These are phyloP conservation scores for Cytospora piceicola DNA, from an alignment of 2,329 filamentous ascomycete genomes.

Conservation along the genomic window DNA sequence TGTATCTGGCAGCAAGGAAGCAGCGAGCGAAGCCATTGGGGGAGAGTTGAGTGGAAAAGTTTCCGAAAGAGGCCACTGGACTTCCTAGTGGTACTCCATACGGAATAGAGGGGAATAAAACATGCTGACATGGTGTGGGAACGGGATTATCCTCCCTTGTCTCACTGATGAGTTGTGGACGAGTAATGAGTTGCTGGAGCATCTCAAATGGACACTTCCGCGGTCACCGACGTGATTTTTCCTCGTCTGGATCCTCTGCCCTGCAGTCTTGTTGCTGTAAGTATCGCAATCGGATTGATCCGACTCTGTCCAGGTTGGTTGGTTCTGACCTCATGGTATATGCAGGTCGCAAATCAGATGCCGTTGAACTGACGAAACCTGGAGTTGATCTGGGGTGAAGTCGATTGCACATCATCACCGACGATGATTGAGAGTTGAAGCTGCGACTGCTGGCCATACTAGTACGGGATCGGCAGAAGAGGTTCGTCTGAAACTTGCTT, in stretches of 20 bases:
- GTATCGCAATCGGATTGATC: no score
- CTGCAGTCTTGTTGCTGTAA: no score
- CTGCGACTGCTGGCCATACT: neutral
- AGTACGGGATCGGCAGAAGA: neutral
- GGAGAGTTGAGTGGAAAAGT: no score
- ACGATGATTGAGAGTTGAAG: neutral
- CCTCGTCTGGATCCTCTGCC: neutral
- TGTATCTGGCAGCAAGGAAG: no score
- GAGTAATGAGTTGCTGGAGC: neutral
- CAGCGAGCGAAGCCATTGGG: no score
- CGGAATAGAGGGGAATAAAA: no score
- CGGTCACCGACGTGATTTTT: neutral
- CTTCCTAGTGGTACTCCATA: no score
- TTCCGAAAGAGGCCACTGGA: no score
- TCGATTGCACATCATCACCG: neutral
- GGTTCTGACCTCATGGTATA: neutral
- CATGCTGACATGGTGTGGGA: neutral
- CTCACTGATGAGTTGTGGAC: neutral
- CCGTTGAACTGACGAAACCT: neutral
- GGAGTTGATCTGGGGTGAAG: neutral
- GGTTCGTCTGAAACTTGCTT: neutral
- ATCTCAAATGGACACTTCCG: neutral
- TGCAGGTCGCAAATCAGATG: neutral
- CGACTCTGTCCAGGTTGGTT: no score
- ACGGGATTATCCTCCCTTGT: neutral